Percentiles rank a stretch among this genome's conserved stretches.
phyloP scores from a whole-genome alignment of 2,329 filamentous ascomycete species.

The Curvularia sp. region DNA sequence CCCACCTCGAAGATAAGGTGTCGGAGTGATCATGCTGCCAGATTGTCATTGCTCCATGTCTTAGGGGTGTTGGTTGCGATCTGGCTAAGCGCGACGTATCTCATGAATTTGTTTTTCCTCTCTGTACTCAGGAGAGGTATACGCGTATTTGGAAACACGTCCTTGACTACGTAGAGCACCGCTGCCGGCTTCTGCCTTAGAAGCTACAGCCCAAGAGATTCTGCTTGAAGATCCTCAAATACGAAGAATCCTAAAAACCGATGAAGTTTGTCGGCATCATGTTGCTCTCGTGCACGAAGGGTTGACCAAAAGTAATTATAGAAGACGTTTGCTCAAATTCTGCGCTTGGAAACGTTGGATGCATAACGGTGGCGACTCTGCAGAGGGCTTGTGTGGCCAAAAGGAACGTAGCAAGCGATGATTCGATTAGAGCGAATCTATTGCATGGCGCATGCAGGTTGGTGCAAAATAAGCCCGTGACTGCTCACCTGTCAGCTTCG shows the following conservation, averaged over 20 bases:
- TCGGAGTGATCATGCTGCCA: constrained; percentile 2
- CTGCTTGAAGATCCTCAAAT: too few species aligned
- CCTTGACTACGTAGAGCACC: background rate
- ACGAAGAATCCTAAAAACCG: background rate
- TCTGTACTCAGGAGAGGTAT: background rate
- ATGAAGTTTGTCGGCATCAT: background rate
- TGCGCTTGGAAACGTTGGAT: background rate
- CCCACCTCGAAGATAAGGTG: constrained; percentile 1
- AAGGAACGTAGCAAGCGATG: background rate
- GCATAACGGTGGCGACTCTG: background rate
- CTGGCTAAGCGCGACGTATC: background rate
- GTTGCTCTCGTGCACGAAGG: background rate
- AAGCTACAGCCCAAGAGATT: too few species aligned
- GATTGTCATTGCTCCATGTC: background rate
- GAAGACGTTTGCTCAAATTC: background rate
- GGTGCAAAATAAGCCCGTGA: background rate
- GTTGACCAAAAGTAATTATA: background rate
- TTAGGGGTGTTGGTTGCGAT: background rate
- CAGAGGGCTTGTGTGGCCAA: background rate
- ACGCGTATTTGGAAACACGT: background rate
- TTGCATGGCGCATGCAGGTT: background rate
- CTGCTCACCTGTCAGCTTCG: background rate
- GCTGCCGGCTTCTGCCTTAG: too few species aligned
- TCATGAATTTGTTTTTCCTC: background rate
- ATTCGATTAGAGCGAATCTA: background rate